Evolutionary conservation across 495 filamentous ascomycete genomes (phyloP).

Genomic region (Penicillium coffeae): DNA sequence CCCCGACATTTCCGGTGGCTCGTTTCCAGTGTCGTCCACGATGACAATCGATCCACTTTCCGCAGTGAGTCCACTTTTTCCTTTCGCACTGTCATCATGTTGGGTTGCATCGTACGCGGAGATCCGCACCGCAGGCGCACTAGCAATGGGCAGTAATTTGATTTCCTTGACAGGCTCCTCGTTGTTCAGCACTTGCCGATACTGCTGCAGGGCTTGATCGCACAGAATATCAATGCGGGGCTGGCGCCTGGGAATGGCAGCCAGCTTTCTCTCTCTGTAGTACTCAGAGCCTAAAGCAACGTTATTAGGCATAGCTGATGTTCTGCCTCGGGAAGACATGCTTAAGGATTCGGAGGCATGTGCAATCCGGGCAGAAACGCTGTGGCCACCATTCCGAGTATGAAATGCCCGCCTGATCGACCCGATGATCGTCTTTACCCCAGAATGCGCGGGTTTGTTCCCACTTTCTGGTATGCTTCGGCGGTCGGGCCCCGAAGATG

Average conservation of each 20-base stretch:
- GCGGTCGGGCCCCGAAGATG: conserved; percentile 22
- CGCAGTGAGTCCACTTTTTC: conserved; percentile 60
- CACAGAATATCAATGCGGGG: conserved; percentile 72
- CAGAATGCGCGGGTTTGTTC: conserved; percentile 41
- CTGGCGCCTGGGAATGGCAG: conserved; percentile 31
- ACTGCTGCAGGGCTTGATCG: conserved; percentile 68
- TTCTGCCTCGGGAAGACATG: conserved; percentile 32
- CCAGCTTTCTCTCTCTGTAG: conserved; percentile 42
- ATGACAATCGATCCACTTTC: conserved; percentile 88
- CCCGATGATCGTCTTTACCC: conserved; percentile 81
- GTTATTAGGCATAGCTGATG: conserved; percentile 44
- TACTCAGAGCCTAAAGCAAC: conserved; percentile 44
- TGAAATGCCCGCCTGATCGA: conserved; percentile 86
- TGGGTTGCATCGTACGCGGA: conserved; percentile 2
- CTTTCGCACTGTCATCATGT: conserved; percentile 19
- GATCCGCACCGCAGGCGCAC: conserved; percentile 6
- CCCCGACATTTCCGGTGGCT: conserved; percentile 36
- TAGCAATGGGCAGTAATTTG: conserved; percentile 2
- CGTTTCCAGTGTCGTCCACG: conserved; percentile 57
- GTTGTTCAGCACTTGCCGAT: conserved; percentile 29
- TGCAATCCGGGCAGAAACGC: conserved; percentile 40
- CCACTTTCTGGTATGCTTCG: conserved; percentile 31
- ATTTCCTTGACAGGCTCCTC: conserved; percentile 2
- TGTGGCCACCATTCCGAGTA: conserved; percentile 51
- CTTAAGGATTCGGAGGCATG: conserved; percentile 24